phyloP scores from a whole-genome alignment of 2,329 filamentous ascomycete genomes.

The Onygenales sp. region DNA sequence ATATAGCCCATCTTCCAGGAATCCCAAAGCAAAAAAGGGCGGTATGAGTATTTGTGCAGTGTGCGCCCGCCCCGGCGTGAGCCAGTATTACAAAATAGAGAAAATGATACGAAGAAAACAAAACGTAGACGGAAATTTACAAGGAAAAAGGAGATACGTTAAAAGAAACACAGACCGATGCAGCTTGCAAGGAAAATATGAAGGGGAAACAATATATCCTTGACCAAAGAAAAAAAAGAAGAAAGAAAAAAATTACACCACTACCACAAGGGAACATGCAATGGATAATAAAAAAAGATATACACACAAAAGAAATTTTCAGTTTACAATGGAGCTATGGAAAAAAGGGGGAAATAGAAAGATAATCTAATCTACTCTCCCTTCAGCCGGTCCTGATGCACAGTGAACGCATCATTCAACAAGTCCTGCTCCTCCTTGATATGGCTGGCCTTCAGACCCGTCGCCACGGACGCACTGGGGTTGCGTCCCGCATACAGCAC shows the following conservation, averaged over 20 bases:
- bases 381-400: slow-evolving; percentile 58
- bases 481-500: slow-evolving; percentile 94
- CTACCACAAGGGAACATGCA: background rate
- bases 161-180: background rate
- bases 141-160: background rate
- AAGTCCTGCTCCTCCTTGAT: slow-evolving; percentile 88
- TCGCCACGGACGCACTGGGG: slow-evolving; percentile 88
- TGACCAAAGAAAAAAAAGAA: background rate
- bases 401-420: slow-evolving; percentile 53
- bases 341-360: background rate
- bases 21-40: no score
- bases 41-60: background rate
- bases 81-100: background rate
- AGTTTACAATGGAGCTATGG: no score
- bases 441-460: slow-evolving; percentile 80
- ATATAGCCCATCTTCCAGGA: no score
- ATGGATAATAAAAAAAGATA: background rate
- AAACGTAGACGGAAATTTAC: background rate
- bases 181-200: background rate
- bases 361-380: slow-evolving; percentile 43
- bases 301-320: background rate
- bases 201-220: background rate
- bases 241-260: background rate
- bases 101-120: background rate
- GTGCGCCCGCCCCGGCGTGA: no score